Percentiles rank a stretch among this genome's conserved stretches.
These are phyloP conservation scores for Exophiala mesophila DNA, from an alignment of 2,329 filamentous ascomycete species.

Conservation along the genomic window DNA sequence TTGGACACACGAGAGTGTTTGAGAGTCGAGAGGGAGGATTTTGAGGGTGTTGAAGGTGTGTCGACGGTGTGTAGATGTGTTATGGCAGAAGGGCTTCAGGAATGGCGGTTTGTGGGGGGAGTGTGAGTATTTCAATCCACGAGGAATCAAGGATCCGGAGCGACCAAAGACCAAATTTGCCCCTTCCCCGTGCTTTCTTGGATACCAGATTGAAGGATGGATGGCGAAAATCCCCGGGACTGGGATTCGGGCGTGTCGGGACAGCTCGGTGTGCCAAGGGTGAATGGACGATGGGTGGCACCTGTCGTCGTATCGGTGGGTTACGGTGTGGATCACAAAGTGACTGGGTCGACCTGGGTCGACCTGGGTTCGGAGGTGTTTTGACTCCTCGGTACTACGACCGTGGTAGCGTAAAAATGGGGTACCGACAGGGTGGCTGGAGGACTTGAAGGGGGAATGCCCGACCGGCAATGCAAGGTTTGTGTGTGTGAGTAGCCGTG, in stretches of 20 bases:
- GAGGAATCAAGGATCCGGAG: too few relatives aligned
- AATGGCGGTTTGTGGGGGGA: conserved; percentile 1
- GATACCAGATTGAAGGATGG: background rate
- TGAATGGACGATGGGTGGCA: too few relatives aligned
- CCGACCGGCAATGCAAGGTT: too few relatives aligned
- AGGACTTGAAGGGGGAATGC: background rate
- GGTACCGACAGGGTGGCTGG: background rate
- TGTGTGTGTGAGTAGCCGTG: too few relatives aligned
- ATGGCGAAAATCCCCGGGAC: conserved; percentile 3
- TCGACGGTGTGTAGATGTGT: background rate
- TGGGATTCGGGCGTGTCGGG: background rate
- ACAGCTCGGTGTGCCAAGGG: conserved; percentile 1
- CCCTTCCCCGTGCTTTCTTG: conserved; percentile 21
- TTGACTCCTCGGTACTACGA: background rate
- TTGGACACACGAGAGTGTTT: conserved; percentile 6
- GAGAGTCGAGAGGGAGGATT: too few relatives aligned
- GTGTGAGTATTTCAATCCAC: background rate
- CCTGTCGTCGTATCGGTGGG: too few relatives aligned
- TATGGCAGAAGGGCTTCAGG: background rate
- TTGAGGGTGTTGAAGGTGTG: background rate
- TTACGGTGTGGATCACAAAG: too few relatives aligned
- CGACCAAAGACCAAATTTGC: conserved; percentile 2
- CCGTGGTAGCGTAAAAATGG: background rate
- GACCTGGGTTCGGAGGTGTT: background rate
- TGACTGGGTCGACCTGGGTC: background rate